These are phyloP conservation scores for Nakazawaea holstii DNA, from an alignment of 805 yeast genomes.

Conservation along the genomic window DNA sequence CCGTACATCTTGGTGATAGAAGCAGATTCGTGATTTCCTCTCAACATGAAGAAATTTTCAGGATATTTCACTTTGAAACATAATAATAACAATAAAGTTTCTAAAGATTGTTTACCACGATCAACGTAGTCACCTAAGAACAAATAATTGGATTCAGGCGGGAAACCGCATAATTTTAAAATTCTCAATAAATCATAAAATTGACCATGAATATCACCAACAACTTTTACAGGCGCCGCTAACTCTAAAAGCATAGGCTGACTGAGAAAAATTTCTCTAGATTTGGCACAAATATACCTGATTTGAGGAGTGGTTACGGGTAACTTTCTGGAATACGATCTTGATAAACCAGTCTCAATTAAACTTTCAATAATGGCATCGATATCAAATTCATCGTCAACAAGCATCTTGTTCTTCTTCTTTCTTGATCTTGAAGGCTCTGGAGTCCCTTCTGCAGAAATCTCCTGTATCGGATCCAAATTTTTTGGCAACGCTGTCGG, in stretches of 20 bases:
- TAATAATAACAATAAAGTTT: conserved; percentile 44
- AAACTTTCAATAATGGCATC: conserved; percentile 61
- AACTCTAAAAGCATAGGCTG: conserved; percentile 64
- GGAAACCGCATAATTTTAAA: conserved; percentile 54
- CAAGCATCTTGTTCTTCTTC: not conserved
- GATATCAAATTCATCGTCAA: conserved; percentile 37
- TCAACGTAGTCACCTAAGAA: conserved; percentile 59
- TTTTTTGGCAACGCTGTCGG: conserved; percentile 21
- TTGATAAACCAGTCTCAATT: conserved; percentile 43
- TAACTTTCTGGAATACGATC: conserved; percentile 39
- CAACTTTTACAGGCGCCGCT: conserved; percentile 77
- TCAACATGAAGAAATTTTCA: conserved; percentile 53
- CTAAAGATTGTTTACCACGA: conserved; percentile 53
- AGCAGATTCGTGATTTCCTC: conserved; percentile 58
- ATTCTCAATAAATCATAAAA: conserved; percentile 48
- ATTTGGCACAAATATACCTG: conserved; percentile 49
- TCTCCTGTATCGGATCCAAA: conserved; percentile 30
- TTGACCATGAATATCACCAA: conserved; percentile 79
- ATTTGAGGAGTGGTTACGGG: conserved; percentile 49
- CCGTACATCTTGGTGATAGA: conserved; percentile 56
- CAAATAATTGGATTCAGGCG: conserved; percentile 50
- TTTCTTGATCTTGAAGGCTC: conserved; percentile 14
- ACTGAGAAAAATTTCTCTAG: conserved; percentile 53
- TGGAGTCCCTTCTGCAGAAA: conserved; percentile 25
- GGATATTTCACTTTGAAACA: conserved; percentile 55